Percentiles rank a stretch among this genome's conserved stretches.
Conservation (phyloP, 768 basidiomycete genomes). For the Fomitopsis serialis region DNA sequence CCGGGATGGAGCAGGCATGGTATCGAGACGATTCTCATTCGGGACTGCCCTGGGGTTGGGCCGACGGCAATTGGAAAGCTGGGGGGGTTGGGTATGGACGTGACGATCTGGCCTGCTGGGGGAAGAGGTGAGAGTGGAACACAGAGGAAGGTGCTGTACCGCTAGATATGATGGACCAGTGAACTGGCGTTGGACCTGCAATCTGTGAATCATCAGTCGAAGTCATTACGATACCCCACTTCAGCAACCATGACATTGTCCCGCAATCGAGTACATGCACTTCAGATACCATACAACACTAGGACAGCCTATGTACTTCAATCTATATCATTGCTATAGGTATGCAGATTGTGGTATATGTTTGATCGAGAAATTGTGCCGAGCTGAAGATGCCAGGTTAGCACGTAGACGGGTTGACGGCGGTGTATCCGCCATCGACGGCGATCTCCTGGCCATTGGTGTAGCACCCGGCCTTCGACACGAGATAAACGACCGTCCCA, state of each 20-base stretch:
- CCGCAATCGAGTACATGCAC: not conserved
- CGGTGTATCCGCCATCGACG: constrained; percentile 69
- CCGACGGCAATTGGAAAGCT: constrained; percentile 12
- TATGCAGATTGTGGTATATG: too few species aligned
- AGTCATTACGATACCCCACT: too few species aligned
- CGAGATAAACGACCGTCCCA: constrained; percentile 72
- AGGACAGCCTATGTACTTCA: not conserved
- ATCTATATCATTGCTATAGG: not conserved
- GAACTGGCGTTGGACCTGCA: not conserved
- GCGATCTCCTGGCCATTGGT: constrained; percentile 75
- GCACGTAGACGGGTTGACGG: constrained; percentile 57
- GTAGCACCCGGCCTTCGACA: constrained; percentile 67
- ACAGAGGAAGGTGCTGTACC: not conserved
- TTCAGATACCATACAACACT: not conserved
- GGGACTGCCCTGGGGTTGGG: constrained; percentile 14
- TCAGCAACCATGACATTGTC: not conserved
- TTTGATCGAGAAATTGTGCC: not conserved
- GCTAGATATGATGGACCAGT: not conserved
- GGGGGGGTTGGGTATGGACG: constrained; percentile 5
- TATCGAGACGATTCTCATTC: constrained; percentile 8
- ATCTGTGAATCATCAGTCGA: not conserved
- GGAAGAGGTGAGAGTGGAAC: not conserved
- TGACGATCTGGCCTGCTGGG: constrained; percentile 9
- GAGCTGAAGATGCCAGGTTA: not conserved
- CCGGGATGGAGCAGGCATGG: constrained; percentile 2